phyloP scores from a whole-genome alignment of 176 grass and related monocot species.

The Aegilops sharonensis region DNA sequence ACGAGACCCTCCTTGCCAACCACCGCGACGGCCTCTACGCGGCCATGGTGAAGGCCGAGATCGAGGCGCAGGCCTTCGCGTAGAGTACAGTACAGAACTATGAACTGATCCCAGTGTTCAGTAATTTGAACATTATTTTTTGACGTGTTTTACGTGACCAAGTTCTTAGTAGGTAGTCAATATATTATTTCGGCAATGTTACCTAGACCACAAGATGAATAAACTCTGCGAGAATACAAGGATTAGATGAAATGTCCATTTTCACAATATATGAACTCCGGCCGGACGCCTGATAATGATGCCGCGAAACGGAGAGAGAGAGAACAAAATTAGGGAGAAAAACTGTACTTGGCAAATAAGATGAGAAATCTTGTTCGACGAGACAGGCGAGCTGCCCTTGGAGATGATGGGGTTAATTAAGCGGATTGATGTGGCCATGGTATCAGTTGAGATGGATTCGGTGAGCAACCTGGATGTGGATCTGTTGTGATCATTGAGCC shows the following conservation, averaged over 20 bases:
- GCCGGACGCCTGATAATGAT: conserved; percentile 26
- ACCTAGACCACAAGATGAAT: conserved; percentile 12
- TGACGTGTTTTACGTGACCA: not conserved
- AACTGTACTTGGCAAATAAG: conserved; percentile 16
- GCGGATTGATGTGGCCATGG: conserved; percentile 33
- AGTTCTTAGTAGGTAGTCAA: not conserved
- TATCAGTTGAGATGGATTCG: conserved; percentile 37
- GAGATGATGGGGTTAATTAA: conserved; percentile 21
- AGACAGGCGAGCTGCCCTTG: conserved; percentile 28
- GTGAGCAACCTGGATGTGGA: conserved; percentile 38
- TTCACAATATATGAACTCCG: not conserved
- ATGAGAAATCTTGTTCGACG: conserved; percentile 17
- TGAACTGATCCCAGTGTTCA: not conserved
- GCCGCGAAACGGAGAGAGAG: not conserved
- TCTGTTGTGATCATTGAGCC: conserved; percentile 21
- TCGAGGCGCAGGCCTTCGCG: conserved; percentile 51
- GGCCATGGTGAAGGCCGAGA: conserved; percentile 49
- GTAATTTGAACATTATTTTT: not conserved
- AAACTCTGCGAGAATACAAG: not conserved
- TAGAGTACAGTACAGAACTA: not conserved
- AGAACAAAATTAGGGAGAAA: not conserved
- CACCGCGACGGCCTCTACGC: conserved; percentile 45
- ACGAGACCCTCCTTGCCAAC: conserved; percentile 7
- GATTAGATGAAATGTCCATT: conserved; percentile 40
- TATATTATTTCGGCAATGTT: not conserved